Conservation (phyloP, 495 filamentous ascomycete genomes). For the Neurospora sp. region DNA sequence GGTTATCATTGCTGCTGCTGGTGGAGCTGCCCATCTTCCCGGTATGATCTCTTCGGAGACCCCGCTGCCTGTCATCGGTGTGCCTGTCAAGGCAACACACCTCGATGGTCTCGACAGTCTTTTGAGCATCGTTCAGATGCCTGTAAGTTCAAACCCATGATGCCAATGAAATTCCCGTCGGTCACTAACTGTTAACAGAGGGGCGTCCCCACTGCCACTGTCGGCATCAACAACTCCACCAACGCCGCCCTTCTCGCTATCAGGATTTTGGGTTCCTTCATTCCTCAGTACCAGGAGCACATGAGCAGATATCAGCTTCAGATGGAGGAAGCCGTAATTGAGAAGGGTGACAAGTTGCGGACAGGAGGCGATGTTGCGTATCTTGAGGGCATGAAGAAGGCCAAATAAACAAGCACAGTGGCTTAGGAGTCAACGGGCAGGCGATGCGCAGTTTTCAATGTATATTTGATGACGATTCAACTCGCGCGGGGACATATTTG, state of each 20-base stretch:
- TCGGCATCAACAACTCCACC: conserved; percentile 86
- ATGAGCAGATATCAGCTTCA: conserved; percentile 56
- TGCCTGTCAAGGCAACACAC: conserved; percentile 79
- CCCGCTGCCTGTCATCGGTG: conserved; percentile 83
- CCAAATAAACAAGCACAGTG: neutral
- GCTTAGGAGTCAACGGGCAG: neutral
- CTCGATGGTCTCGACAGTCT: conserved; percentile 86
- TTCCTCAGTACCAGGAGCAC: conserved; percentile 47
- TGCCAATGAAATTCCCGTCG: neutral
- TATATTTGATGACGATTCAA: neutral
- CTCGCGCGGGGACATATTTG: neutral
- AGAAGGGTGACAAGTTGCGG: conserved; percentile 56
- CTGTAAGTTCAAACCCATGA: conserved; percentile 25
- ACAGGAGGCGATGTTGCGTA: conserved; percentile 65
- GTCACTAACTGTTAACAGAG: conserved; percentile 16
- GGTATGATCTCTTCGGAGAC: conserved; percentile 87
- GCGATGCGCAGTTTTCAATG: neutral
- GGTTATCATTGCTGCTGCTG: conserved; percentile 91
- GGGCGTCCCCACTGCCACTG: conserved; percentile 77
- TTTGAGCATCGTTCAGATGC: conserved; percentile 91
- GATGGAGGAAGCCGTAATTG: conserved; percentile 53
- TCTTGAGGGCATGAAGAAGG: conserved; percentile 20
- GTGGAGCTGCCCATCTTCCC: conserved; percentile 83
- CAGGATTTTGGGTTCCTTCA: conserved; percentile 64
- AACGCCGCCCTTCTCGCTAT: conserved; percentile 88